phyloP scores from a whole-genome alignment of 495 filamentous ascomycete genomes.

The Aeminium ludgeri region DNA sequence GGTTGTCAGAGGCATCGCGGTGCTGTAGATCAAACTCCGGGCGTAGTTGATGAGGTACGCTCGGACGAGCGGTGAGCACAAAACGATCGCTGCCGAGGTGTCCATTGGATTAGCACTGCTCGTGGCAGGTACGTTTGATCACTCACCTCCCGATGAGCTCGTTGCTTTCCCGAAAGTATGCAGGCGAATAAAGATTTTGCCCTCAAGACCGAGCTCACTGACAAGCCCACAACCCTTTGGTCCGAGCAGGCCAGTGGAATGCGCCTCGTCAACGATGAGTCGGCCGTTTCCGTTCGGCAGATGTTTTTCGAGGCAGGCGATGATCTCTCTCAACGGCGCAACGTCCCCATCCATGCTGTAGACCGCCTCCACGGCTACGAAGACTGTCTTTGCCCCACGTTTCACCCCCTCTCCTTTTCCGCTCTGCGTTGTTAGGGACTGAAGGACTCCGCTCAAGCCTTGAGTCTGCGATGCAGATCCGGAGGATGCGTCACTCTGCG shows the following conservation, averaged over 20 bases:
- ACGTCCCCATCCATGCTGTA: conserved; percentile 80
- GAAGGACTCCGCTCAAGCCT: too few species aligned
- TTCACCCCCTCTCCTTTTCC: too few species aligned
- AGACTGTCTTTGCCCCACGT: conserved; percentile 33
- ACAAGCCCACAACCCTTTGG: conserved; percentile 48
- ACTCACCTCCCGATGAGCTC: too few species aligned
- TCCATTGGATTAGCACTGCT: too few species aligned
- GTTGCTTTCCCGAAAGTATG: conserved; percentile 72
- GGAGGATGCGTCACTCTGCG: too few species aligned
- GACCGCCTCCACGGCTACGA: conserved; percentile 57
- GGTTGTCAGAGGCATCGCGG: conserved; percentile 37
- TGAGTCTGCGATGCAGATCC: too few species aligned
- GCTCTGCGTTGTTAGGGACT: too few species aligned
- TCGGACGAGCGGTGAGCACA: conserved; percentile 32
- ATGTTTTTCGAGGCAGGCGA: conserved; percentile 36
- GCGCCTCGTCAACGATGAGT: conserved; percentile 66
- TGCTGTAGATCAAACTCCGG: conserved; percentile 44
- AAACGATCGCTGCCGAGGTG: conserved; percentile 24
- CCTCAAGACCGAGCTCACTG: conserved; percentile 46
- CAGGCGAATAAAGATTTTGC: conserved; percentile 48
- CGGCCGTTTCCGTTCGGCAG: conserved; percentile 44
- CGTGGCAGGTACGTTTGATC: too few species aligned
- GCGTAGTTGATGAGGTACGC: conserved; percentile 50
- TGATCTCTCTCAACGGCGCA: conserved; percentile 42
- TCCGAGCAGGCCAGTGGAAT: conserved; percentile 54